Evolutionary conservation across 139 green algal genomes (phyloP), one percentile per base, ranked within the genome.

Genomic region (Ettlia oleoabundans): DNA sequence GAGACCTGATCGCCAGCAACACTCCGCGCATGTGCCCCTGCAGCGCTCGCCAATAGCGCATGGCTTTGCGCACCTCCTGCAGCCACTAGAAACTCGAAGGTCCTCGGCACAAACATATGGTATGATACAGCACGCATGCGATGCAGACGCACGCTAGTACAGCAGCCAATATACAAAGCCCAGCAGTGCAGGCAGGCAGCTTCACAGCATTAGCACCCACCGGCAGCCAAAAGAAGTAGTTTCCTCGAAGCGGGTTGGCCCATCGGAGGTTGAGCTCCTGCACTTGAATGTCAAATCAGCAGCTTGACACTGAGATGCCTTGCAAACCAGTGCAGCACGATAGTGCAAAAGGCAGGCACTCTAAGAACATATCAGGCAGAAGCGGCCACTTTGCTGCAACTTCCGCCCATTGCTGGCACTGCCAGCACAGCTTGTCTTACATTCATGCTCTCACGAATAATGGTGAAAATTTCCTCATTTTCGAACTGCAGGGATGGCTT

Each of bases 191-290:
- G 33, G 3, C 3, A 72, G 28, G 63, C 63, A 18, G 10, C 21
- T 7, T 32, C 63, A 70, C 6, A 5, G 5, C 63, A 33, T 19
- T 18, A 21, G 4, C 66, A 73, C 66, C 37, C 37, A 75, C 67
- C 40, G 67, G 67, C 40, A 55, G 38, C 67, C 67, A 75, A 26
- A 37, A 75, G 21, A 75, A 8, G 67, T 40, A 75, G 67, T 40
- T 38, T 21, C 22, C 67, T 22, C 67, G 21, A 24, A 75, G 41
- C 28, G 69, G 69, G 42, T 76, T 76, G 42, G 42, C 42, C 69
- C 69, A 76, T 28, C 69, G 69, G 10, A 10, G 18, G n/a, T 76
- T 62, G 28, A 76, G 6, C 69, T 76, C 69, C 69, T 76, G 69
- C 69, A n/a, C 55, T 32, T 28, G 55, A 9, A 22, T 58, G 47